These are phyloP conservation scores for Clohesyomyces aquaticus DNA, from an alignment of 495 filamentous ascomycete species.

Conservation along the genomic window DNA sequence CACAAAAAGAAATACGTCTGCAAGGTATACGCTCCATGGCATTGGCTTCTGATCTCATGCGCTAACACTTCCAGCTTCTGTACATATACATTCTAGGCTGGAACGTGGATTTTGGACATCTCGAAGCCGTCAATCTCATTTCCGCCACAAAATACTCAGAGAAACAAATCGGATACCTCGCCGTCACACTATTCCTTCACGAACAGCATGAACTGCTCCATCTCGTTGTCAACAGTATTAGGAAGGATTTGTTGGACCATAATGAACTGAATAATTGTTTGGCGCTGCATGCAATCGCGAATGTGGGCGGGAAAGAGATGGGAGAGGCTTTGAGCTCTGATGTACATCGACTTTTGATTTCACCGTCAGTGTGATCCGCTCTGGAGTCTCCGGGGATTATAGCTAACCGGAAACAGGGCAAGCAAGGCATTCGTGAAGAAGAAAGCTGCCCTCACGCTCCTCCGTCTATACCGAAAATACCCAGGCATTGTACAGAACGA, in stretches of 20 bases:
- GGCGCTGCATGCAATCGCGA: conserved; percentile 98
- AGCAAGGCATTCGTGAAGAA: conserved; percentile 99
- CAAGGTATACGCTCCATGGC: conserved; percentile 62
- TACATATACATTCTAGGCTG: conserved; percentile 99
- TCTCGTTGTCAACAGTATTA: conserved; percentile 96
- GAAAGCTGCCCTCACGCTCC: conserved; percentile 95
- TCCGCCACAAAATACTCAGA: conserved; percentile 97
- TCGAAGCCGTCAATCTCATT: conserved; percentile 97
- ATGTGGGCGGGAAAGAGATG: conserved; percentile 96
- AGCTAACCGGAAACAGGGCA: conserved; percentile 58
- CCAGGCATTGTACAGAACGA: conserved; percentile 90
- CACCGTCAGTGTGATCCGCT: conserved; percentile 72
- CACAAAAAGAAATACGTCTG: conserved; percentile 99
- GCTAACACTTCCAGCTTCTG: conserved; percentile 65
- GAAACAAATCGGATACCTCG: conserved; percentile 98
- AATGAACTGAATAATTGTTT: conserved; percentile 98
- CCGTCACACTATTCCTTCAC: conserved; percentile 95
- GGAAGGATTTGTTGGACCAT: conserved; percentile 91
- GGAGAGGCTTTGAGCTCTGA: conserved; percentile 91
- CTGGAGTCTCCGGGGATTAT: neutral
- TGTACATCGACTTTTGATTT: conserved; percentile 93
- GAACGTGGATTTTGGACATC: conserved; percentile 98
- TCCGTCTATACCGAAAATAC: conserved; percentile 93
- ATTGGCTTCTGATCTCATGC: neutral
- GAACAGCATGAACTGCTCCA: conserved; percentile 96